Base-by-base conservation (phyloP, 2,329 filamentous ascomycete genomes). In the Camillea tinctor region DNA sequence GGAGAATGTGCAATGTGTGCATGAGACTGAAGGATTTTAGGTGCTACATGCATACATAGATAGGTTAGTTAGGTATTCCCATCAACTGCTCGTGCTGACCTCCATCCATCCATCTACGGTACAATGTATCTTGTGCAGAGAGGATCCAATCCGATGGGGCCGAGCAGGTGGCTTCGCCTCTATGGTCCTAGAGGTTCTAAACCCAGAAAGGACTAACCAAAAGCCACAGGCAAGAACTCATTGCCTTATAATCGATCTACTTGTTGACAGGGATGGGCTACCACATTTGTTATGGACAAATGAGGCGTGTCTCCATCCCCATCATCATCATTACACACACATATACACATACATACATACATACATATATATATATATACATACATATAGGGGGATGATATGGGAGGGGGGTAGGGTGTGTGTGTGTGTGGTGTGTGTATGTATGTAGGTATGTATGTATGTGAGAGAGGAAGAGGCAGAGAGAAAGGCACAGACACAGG, bases 91-190 rank as follows among this genome's bases (percentile, higher is more conserved):
- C n/a, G 7, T 51, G 20, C 20, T 51, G 20, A 22, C 22, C 22
- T 51, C 36, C 36, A 44, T 44, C 36, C 36, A 44, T 44, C 36
- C 36, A 44, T 44, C 36, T 44, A 44, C 36, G 11, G 36, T 51
- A 51, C 20, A n/a, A 51, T 51, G 22, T 51, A 24, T 22, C 20
- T 51, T 51, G 26, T 21, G 20, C 22, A 52, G 36, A 61, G 60
- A 66, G 65, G 68, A 69, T 66, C 64, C 62, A 65, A 66, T 64
- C 66, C 63, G 67, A 69, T 64, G 64, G 65, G 66, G 66, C 66
- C 67, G 66, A 66, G 66, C 59, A 64, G 55, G 64, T 62, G 65
- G 66, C 68, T 69, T 66, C 68, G 68, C 66, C 67, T 67, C 60
- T 60, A 56, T 50, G 54, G 60, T 60, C 50, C 66, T 68, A 66